Conservation (phyloP, 2,329 filamentous ascomycete species). For the Phyllosticta capitalensis region DNA sequence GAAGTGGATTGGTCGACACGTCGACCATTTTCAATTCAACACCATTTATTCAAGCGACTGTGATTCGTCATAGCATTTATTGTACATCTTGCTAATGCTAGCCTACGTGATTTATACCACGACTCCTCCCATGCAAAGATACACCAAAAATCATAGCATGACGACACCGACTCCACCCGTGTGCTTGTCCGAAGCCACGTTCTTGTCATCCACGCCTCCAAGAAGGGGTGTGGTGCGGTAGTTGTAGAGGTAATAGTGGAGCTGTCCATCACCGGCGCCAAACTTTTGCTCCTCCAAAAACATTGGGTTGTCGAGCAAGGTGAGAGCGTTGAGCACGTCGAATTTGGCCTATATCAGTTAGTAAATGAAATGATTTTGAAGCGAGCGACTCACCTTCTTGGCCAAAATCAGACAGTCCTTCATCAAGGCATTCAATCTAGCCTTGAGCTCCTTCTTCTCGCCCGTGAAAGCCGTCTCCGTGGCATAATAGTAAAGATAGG, state of each 20-base stretch:
- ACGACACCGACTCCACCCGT: constrained; percentile 86
- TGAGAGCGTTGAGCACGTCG: constrained; percentile 94
- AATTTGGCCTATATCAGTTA: constrained; percentile 51
- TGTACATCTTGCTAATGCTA: not conserved
- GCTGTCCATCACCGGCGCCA: constrained; percentile 82
- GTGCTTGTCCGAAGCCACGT: constrained; percentile 64
- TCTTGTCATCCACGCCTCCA: constrained; percentile 73
- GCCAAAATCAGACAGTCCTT: constrained; percentile 81
- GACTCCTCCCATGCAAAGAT: not conserved
- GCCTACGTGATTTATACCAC: not conserved
- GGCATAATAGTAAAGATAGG: constrained; percentile 96
- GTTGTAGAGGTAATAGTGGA: constrained; percentile 98
- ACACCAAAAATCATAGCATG: constrained; percentile 47
- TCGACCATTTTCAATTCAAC: not conserved
- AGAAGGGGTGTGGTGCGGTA: constrained; percentile 79
- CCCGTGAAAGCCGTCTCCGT: constrained; percentile 22
- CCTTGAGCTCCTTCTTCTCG: constrained; percentile 52
- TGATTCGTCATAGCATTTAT: not conserved
- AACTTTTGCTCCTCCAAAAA: constrained; percentile 95
- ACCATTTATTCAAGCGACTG: not conserved
- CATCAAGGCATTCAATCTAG: constrained; percentile 70
- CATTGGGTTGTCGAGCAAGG: constrained; percentile 83
- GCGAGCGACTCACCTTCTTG: constrained; percentile 49
- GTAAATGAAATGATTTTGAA: not conserved
- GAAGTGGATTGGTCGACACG: not conserved